Evolutionary conservation across 768 basidiomycete species (phyloP).

Genomic region (Gelatoporia subvermispora): DNA sequence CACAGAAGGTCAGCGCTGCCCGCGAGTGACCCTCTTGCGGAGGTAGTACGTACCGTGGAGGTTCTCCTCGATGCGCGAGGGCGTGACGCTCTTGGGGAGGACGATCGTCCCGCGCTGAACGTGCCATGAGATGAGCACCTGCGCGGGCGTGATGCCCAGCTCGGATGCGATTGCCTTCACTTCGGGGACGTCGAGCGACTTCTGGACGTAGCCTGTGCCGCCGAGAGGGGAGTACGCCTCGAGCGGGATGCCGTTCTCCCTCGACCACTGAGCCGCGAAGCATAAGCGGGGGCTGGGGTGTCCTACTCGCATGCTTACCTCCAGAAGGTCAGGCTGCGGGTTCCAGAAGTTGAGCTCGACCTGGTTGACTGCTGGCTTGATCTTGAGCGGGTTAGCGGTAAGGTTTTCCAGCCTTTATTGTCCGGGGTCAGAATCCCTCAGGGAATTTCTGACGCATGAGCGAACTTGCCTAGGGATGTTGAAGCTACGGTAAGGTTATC

Average conservation of each 20-base stretch:
- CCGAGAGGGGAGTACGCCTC: constrained; percentile 80
- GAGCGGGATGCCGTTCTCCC: constrained; percentile 57
- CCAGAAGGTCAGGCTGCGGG: constrained; percentile 71
- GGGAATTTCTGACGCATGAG: not conserved
- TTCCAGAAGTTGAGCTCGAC: constrained; percentile 76
- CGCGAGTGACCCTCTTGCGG: not conserved
- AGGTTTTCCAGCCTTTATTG: constrained; percentile 51
- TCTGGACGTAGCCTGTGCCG: constrained; percentile 50
- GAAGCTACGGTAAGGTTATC: constrained; percentile 38
- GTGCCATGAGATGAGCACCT: constrained; percentile 73
- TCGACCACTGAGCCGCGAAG: constrained; percentile 51
- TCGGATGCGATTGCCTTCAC: constrained; percentile 55
- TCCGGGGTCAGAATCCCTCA: not conserved
- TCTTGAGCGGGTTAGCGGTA: constrained; percentile 54
- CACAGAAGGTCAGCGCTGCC: not conserved
- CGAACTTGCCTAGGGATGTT: constrained; percentile 43
- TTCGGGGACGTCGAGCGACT: constrained; percentile 55
- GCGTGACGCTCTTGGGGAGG: constrained; percentile 73
- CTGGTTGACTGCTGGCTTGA: constrained; percentile 69
- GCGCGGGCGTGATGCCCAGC: constrained; percentile 68
- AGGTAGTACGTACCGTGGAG: constrained; percentile 42
- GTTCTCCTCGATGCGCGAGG: constrained; percentile 67
- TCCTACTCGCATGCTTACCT: constrained; percentile 40
- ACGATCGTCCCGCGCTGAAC: constrained; percentile 74
- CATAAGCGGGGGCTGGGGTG: too few relatives aligned